Evolutionary conservation across 306 rosid genomes (phyloP).

Genomic region (Ammopiptanthus mongolicus): DNA sequence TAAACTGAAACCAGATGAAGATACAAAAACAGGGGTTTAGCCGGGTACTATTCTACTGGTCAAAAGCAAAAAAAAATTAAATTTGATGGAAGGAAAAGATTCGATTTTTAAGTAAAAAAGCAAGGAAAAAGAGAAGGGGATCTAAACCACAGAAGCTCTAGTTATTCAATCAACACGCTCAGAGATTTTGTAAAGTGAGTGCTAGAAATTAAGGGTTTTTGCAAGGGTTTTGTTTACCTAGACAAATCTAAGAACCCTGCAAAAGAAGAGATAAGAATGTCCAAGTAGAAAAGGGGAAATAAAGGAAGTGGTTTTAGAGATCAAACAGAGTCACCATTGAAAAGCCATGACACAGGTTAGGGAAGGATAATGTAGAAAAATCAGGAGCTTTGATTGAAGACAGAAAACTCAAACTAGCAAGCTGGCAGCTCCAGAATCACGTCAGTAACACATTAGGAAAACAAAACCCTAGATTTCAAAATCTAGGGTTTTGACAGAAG

Average conservation of each 20-base stretch:
- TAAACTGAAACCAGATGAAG: conserved; percentile 5
- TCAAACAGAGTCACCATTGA: conserved; percentile 19
- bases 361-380: conserved; percentile 41
- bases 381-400: conserved; percentile 18
- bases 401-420: conserved; percentile 14
- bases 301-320: conserved; percentile 17
- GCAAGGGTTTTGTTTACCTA: conserved; percentile 26
- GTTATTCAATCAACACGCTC: conserved; percentile 21
- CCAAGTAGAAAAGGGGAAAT: neutral
- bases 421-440: conserved; percentile 17
- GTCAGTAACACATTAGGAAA: conserved; percentile 29
- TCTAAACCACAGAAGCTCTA: conserved; percentile 14
- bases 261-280: conserved; percentile 11
- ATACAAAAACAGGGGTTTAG: neutral
- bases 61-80: neutral
- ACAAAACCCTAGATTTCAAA: conserved; percentile 76
- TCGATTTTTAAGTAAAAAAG: conserved; percentile 15
- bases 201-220: conserved; percentile 24
- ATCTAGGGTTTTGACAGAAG: conserved; percentile 71
- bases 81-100: conserved; percentile 14
- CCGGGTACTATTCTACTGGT: conserved; percentile 8
- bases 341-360: conserved; percentile 15
- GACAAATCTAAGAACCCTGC: conserved; percentile 20
- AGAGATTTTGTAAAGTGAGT: neutral
- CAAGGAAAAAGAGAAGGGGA: conserved; percentile 3